Conservation (phyloP, 768 basidiomycete species). For the Tremella yokohamensis region DNA sequence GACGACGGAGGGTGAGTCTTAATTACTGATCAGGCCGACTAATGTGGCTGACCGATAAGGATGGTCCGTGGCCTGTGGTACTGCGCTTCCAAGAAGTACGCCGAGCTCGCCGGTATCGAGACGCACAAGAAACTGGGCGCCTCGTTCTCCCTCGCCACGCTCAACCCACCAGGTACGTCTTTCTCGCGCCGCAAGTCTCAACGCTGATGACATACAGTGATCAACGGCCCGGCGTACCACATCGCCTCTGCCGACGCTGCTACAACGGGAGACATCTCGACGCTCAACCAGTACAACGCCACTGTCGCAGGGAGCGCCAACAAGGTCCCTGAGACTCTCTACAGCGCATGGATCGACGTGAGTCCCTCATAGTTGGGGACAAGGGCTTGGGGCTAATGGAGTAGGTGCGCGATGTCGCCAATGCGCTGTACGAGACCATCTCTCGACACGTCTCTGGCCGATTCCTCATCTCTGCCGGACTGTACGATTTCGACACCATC, state of each 20-base stretch:
- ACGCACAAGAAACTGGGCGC: neutral
- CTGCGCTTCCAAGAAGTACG: slow-evolving; percentile 42
- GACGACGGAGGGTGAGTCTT: slow-evolving; percentile 20
- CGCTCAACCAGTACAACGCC: slow-evolving; percentile 3
- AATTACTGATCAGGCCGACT: too few relatives aligned
- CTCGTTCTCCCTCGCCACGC: neutral
- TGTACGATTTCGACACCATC: slow-evolving; percentile 12
- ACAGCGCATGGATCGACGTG: slow-evolving; percentile 19
- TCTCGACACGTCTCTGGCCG: slow-evolving; percentile 14
- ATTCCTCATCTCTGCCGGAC: slow-evolving; percentile 21
- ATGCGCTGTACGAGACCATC: slow-evolving; percentile 22
- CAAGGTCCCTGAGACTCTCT: slow-evolving; percentile 10
- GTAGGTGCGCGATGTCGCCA: slow-evolving; percentile 22
- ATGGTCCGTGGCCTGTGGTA: slow-evolving; percentile 25
- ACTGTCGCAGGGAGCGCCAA: slow-evolving; percentile 13
- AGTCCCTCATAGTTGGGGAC: slow-evolving; percentile 2
- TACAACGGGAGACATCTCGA: slow-evolving; percentile 15
- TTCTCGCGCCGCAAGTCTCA: neutral
- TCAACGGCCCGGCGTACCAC: slow-evolving; percentile 35
- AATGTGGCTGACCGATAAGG: too few relatives aligned
- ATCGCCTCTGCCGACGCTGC: slow-evolving; percentile 9
- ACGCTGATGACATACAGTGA: slow-evolving; percentile 13
- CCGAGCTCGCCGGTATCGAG: slow-evolving; percentile 29
- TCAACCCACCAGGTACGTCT: neutral
- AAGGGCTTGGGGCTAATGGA: too few relatives aligned